A percentile compares a stretch with the other conserved stretches of the same genome.
Evolutionary conservation across 495 filamentous ascomycete genomes (phyloP).

Genomic region (Neurospora sp.): DNA sequence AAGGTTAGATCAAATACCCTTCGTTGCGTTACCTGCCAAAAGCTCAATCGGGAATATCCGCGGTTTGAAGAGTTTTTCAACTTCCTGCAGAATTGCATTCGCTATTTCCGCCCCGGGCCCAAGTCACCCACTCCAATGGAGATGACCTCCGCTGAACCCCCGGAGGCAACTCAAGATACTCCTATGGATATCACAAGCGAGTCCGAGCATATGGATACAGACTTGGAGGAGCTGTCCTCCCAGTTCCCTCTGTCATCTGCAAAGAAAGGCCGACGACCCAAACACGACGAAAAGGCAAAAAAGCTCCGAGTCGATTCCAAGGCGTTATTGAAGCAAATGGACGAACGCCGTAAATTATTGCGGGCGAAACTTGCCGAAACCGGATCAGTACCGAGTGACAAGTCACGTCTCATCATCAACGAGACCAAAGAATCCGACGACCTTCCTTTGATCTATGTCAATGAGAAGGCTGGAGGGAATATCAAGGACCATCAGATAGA

Average conservation of each 20-base stretch:
- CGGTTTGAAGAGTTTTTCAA: constrained; percentile 9
- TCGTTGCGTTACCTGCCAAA: not conserved
- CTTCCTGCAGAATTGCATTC: constrained; percentile 8
- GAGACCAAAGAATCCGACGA: constrained; percentile 49
- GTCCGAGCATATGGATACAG: constrained; percentile 1
- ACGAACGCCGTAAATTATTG: constrained; percentile 38
- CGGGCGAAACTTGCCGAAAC: constrained; percentile 30
- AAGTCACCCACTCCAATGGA: constrained; percentile 4
- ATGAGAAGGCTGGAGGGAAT: constrained; percentile 34
- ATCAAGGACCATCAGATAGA: constrained; percentile 50
- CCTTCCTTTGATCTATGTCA: constrained; percentile 40
- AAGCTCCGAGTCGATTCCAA: constrained; percentile 37
- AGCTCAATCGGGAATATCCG: not conserved
- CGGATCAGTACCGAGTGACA: constrained; percentile 31
- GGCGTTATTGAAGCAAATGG: constrained; percentile 34
- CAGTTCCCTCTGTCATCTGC: constrained; percentile 7
- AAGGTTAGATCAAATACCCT: not conserved
- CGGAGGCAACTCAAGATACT: not conserved
- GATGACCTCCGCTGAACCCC: not conserved
- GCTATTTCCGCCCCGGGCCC: constrained; percentile 3
- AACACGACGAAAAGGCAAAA: constrained; percentile 38
- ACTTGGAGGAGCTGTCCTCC: constrained; percentile 2
- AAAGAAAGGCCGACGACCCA: constrained; percentile 38
- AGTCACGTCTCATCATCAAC: constrained; percentile 54
- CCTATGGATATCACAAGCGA: not conserved